These are phyloP conservation scores for Boletus reticuloceps DNA, from an alignment of 768 basidiomycete species.

Conservation along the genomic window DNA sequence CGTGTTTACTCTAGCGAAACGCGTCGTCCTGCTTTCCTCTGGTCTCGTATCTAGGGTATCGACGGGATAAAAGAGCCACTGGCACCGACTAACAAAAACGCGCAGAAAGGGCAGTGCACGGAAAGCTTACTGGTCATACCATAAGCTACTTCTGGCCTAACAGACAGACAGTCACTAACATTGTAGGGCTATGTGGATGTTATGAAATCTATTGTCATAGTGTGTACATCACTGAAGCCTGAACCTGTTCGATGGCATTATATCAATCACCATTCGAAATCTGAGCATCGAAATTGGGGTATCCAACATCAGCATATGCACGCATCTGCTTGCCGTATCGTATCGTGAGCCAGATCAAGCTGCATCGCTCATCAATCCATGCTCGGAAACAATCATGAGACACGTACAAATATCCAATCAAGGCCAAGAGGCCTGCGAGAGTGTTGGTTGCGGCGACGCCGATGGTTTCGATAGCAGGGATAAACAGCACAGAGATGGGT, in stretches of 20 bases:
- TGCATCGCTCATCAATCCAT: conserved; percentile 18
- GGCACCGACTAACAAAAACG: too few species aligned
- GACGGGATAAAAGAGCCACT: too few species aligned
- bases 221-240: not conserved
- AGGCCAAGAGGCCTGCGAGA: conserved; percentile 42
- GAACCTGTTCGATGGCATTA: not conserved
- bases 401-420: conserved; percentile 53
- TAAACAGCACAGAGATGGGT: conserved; percentile 9
- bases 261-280: not conserved
- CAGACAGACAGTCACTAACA: too few species aligned
- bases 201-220: too few species aligned
- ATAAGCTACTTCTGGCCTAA: too few species aligned
- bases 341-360: conserved; percentile 51
- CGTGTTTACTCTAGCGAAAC: too few species aligned
- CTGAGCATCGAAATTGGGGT: conserved; percentile 32
- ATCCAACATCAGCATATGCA: conserved; percentile 55
- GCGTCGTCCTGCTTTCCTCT: too few species aligned
- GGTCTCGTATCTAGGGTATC: too few species aligned
- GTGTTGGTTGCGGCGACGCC: conserved; percentile 52
- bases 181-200: too few species aligned
- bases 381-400: not conserved
- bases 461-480: conserved; percentile 46
- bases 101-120: too few species aligned
- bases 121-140: too few species aligned
- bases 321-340: conserved; percentile 57